A percentile compares a stretch with the other conserved stretches of the same genome.
phyloP scores from a whole-genome alignment of 345 rosid genomes.

The Toxicodendron radicans region DNA sequence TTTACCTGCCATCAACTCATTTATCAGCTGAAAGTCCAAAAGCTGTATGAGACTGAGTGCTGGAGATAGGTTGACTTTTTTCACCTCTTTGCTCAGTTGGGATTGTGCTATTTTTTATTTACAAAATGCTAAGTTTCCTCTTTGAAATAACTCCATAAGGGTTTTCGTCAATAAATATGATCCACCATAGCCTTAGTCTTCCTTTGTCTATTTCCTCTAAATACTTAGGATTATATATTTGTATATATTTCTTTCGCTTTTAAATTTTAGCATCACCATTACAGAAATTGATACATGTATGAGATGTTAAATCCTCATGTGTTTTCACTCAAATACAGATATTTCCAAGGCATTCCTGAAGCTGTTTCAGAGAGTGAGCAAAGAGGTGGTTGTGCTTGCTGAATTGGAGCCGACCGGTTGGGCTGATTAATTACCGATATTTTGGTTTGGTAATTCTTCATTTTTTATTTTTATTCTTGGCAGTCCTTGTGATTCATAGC shows the following conservation, averaged over 20 bases:
- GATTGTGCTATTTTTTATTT: background rate
- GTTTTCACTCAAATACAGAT: conserved; percentile 44
- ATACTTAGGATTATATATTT: too few species aligned
- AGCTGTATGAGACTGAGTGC: too few species aligned
- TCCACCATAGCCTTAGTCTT: too few species aligned
- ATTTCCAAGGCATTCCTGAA: conserved; percentile 85
- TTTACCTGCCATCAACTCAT: too few species aligned
- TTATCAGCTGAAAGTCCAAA: too few species aligned
- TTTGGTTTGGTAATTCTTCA: conserved; percentile 12
- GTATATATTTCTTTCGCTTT: background rate
- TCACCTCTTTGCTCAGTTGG: too few species aligned
- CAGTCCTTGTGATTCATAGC: background rate
- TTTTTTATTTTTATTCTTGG: conserved; percentile 12
- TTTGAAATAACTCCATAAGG: too few species aligned
- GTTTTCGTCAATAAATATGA: too few species aligned
- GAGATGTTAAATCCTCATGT: background rate
- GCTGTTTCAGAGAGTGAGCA: conserved; percentile 75
- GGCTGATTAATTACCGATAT: background rate
- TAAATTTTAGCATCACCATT: background rate
- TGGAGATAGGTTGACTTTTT: too few species aligned
- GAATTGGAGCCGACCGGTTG: conserved; percentile 23
- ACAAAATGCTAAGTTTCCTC: too few species aligned
- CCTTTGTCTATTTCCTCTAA: background rate
- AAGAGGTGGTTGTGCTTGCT: conserved; percentile 91
- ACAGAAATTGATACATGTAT: background rate